Evolutionary conservation across 169 alveolate genomes (phyloP).

Genomic region (Plasmodium inui): DNA sequence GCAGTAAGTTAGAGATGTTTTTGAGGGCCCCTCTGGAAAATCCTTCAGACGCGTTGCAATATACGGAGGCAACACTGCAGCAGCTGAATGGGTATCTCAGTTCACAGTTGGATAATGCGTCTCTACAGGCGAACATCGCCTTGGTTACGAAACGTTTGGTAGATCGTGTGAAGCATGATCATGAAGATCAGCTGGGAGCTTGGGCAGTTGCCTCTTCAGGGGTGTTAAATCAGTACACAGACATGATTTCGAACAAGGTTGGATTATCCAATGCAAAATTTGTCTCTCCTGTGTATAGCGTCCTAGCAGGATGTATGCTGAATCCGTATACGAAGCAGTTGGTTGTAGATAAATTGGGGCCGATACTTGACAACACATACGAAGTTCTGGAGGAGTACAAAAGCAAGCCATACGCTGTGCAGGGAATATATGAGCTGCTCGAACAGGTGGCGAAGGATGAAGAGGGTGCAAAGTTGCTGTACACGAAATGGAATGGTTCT

Average conservation of each 20-base stretch:
- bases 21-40: slow-evolving; percentile 90
- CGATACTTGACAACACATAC: slow-evolving; percentile 77
- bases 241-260: slow-evolving; percentile 82
- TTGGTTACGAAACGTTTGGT: slow-evolving; percentile 82
- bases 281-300: slow-evolving; percentile 85
- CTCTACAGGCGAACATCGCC: slow-evolving; percentile 81
- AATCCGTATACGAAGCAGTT: slow-evolving; percentile 85
- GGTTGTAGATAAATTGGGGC: slow-evolving; percentile 78
- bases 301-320: slow-evolving; percentile 86
- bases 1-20: slow-evolving; percentile 89
- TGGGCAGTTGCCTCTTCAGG: slow-evolving; percentile 93
- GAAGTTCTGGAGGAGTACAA: slow-evolving; percentile 81
- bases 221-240: slow-evolving; percentile 85
- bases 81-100: slow-evolving; percentile 85
- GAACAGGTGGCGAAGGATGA: slow-evolving; percentile 85
- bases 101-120: slow-evolving; percentile 81
- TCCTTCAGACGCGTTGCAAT: slow-evolving; percentile 90
- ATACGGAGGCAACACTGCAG: slow-evolving; percentile 90
- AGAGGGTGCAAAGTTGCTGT: slow-evolving; percentile 79
- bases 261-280: slow-evolving; percentile 84
- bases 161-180: slow-evolving; percentile 86
- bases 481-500: slow-evolving; percentile 43
- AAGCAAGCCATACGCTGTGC: slow-evolving; percentile 82
- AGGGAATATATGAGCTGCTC: slow-evolving; percentile 81
- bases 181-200: slow-evolving; percentile 92